Conservation (phyloP, 768 basidiomycete species). For the Pulveroboletus sp. region DNA sequence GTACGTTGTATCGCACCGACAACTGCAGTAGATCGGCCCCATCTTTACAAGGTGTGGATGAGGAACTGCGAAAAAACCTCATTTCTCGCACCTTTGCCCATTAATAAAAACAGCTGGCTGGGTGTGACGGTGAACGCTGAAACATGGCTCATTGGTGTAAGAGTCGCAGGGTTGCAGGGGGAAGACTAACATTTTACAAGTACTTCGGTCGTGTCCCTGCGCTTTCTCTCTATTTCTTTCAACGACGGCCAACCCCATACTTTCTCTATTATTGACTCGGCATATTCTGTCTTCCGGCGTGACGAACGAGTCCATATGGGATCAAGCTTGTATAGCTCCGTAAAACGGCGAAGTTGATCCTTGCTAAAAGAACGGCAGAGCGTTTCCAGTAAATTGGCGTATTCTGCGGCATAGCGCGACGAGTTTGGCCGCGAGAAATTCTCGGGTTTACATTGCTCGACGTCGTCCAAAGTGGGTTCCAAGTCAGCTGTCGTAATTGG, state of each 20-base stretch:
- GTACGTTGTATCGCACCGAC: slow-evolving; percentile 59
- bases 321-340: slow-evolving; percentile 45
- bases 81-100: slow-evolving; percentile 58
- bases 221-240: slow-evolving; percentile 46
- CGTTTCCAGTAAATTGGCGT: slow-evolving; percentile 48
- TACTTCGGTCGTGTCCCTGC: slow-evolving; percentile 49
- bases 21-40: slow-evolving; percentile 59
- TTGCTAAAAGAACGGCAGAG: slow-evolving; percentile 63
- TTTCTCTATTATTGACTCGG: slow-evolving; percentile 56
- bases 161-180: neutral
- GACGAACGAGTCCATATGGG: slow-evolving; percentile 31
- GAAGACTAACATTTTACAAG: slow-evolving; percentile 42
- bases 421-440: slow-evolving; percentile 39
- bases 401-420: slow-evolving; percentile 49
- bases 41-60: slow-evolving; percentile 41
- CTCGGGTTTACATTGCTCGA: slow-evolving; percentile 55
- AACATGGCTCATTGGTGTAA: slow-evolving; percentile 2
- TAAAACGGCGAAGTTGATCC: slow-evolving; percentile 56
- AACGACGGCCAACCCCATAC: slow-evolving; percentile 71
- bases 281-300: slow-evolving; percentile 40
- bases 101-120: slow-evolving; percentile 62
- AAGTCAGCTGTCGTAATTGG: slow-evolving; percentile 44
- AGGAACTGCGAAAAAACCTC: neutral
- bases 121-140: slow-evolving; percentile 57
- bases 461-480: slow-evolving; percentile 54